These are phyloP conservation scores for Kernera saxatilis DNA, from an alignment of 345 rosid species.

Conservation along the genomic window DNA sequence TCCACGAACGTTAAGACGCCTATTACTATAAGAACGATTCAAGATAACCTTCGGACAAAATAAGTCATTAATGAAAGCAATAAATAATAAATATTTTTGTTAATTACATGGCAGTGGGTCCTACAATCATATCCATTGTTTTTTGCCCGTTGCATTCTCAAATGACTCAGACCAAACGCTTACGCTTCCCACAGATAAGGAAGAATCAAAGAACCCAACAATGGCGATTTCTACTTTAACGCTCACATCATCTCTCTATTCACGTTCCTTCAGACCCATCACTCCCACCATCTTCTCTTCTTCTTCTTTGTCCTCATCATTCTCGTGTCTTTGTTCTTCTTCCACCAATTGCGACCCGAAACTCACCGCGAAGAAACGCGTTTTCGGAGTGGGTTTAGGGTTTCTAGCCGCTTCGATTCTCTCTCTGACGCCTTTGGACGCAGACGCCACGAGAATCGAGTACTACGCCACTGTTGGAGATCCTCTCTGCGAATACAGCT, in stretches of 20 bases:
- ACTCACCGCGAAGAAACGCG: constrained; percentile 27
- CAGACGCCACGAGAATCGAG: constrained; percentile 80
- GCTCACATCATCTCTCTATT: constrained; percentile 23
- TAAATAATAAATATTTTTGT: neutral
- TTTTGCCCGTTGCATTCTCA: neutral
- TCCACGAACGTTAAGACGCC: no score
- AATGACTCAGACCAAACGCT: constrained; percentile 22
- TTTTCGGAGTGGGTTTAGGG: constrained; percentile 52
- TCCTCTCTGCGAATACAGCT: constrained; percentile 68
- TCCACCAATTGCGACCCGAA: constrained; percentile 15
- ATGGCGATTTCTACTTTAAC: constrained; percentile 42
- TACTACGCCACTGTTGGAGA: constrained; percentile 86
- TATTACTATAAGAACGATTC: no score
- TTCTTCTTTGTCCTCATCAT: constrained; percentile 22
- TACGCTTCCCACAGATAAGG: constrained; percentile 28
- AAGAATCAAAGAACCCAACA: constrained; percentile 8
- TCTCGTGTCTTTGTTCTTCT: constrained; percentile 34
- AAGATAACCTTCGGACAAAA: no score
- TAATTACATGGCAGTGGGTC: neutral
- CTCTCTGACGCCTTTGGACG: constrained; percentile 55
- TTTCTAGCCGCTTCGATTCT: constrained; percentile 66
- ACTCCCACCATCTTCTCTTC: constrained; percentile 22
- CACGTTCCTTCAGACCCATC: constrained; percentile 13
- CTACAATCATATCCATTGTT: constrained; percentile 8
- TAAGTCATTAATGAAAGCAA: no score